These are phyloP conservation scores for Triticum monococcum DNA, from an alignment of 176 grass and related monocot species.

Conservation along the genomic window DNA sequence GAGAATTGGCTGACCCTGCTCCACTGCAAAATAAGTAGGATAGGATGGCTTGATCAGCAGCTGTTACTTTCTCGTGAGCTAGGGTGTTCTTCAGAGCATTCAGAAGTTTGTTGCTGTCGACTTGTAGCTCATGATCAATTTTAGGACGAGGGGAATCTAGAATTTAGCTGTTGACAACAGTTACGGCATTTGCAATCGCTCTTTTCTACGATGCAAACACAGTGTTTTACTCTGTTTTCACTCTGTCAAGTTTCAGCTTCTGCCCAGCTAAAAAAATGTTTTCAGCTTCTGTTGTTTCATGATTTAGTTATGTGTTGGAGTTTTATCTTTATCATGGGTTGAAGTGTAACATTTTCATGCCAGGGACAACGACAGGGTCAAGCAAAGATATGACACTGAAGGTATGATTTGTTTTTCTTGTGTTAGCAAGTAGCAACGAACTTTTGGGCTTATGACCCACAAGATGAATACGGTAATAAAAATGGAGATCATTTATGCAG, in stretches of 20 bases:
- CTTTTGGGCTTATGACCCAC: neutral
- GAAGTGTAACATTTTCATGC: slow-evolving; percentile 28
- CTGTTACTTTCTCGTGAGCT: neutral
- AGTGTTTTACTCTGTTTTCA: slow-evolving; percentile 2
- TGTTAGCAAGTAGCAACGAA: neutral
- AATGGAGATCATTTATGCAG: neutral
- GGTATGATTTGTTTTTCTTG: slow-evolving; percentile 43
- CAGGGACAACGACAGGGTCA: slow-evolving; percentile 37
- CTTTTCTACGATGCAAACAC: neutral
- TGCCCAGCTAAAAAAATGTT: neutral
- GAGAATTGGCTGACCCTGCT: neutral
- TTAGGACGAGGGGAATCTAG: neutral
- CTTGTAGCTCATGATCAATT: neutral
- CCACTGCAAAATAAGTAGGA: neutral
- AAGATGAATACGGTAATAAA: neutral
- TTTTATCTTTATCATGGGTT: neutral
- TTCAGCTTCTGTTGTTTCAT: neutral
- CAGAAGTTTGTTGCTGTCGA: neutral
- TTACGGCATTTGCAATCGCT: neutral
- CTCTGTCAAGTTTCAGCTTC: slow-evolving; percentile 8
- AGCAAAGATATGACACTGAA: slow-evolving; percentile 43
- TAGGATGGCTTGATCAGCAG: neutral
- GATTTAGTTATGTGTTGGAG: neutral
- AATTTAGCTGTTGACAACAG: neutral
- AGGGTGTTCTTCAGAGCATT: neutral